Conservation (phyloP, 2,329 filamentous ascomycete genomes). For the Teratosphaeria zuluensis region DNA sequence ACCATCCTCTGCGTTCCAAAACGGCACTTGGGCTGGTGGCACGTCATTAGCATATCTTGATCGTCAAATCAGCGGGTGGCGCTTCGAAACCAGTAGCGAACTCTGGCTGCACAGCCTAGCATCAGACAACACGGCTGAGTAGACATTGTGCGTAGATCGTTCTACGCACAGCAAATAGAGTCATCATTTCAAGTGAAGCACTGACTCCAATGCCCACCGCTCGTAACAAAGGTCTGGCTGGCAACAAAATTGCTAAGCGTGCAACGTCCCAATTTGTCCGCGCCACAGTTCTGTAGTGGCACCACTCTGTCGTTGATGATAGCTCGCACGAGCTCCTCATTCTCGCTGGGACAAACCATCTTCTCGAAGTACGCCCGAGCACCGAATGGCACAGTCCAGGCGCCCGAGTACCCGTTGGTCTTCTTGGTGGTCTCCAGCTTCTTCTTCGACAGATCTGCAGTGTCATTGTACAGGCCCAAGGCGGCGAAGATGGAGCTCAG, state of each 20-base stretch:
- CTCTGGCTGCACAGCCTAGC: too few species aligned
- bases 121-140: too few species aligned
- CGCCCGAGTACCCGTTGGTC: slow-evolving; percentile 60
- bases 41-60: too few species aligned
- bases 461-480: slow-evolving; percentile 66
- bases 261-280: slow-evolving; percentile 63
- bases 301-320: slow-evolving; percentile 78
- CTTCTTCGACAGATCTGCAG: slow-evolving; percentile 37
- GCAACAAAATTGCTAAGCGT: slow-evolving; percentile 59
- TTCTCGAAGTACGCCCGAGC: slow-evolving; percentile 80
- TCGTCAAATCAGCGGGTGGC: too few species aligned
- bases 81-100: too few species aligned
- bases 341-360: slow-evolving; percentile 54
- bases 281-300: slow-evolving; percentile 58
- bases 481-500: slow-evolving; percentile 70
- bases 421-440: slow-evolving; percentile 41
- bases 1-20: too few species aligned
- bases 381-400: slow-evolving; percentile 75
- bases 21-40: too few species aligned
- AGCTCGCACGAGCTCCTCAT: slow-evolving; percentile 65
- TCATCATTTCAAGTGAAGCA: slow-evolving; percentile 33
- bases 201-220: slow-evolving; percentile 47
- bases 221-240: slow-evolving; percentile 61
- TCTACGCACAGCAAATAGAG: too few species aligned
- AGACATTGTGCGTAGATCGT: too few species aligned